These are phyloP conservation scores for Trichoderma endophyticum DNA, from an alignment of 2,329 filamentous ascomycete species.

Conservation along the genomic window DNA sequence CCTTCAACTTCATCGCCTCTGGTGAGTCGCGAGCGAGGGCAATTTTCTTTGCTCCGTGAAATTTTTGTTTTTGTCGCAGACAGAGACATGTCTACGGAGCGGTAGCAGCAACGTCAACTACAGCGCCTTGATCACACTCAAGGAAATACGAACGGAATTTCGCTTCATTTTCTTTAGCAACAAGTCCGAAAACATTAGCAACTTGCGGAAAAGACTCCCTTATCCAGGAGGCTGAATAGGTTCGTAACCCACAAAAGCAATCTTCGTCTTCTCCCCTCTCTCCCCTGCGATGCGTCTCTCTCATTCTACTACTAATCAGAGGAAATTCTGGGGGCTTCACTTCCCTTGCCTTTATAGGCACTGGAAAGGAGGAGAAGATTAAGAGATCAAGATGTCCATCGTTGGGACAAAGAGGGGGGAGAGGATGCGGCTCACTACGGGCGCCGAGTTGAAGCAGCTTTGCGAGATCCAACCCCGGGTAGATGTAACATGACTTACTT, in stretches of 20 bases:
- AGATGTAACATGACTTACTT: background rate
- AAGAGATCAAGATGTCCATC: background rate
- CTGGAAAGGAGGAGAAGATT: background rate
- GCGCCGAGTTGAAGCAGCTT: constrained; percentile 61
- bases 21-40: constrained; percentile 61
- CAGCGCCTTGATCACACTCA: background rate
- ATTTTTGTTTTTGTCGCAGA: background rate
- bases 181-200: background rate
- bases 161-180: background rate
- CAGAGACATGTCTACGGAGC: constrained; percentile 44
- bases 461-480: constrained; percentile 50
- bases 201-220: background rate
- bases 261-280: constrained; percentile 24
- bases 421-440: constrained; percentile 76
- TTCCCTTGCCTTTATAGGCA: background rate
- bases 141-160: background rate
- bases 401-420: constrained; percentile 22
- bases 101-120: constrained; percentile 49
- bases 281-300: constrained; percentile 26
- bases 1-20: constrained; percentile 86
- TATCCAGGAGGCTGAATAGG: constrained; percentile 5
- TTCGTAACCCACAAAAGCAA: constrained; percentile 19
- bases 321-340: background rate
- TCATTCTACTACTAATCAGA: background rate
- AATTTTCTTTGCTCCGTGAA: constrained; percentile 5